These are phyloP conservation scores for Cercospora sesami DNA, from an alignment of 2,329 filamentous ascomycete genomes.

Conservation along the genomic window DNA sequence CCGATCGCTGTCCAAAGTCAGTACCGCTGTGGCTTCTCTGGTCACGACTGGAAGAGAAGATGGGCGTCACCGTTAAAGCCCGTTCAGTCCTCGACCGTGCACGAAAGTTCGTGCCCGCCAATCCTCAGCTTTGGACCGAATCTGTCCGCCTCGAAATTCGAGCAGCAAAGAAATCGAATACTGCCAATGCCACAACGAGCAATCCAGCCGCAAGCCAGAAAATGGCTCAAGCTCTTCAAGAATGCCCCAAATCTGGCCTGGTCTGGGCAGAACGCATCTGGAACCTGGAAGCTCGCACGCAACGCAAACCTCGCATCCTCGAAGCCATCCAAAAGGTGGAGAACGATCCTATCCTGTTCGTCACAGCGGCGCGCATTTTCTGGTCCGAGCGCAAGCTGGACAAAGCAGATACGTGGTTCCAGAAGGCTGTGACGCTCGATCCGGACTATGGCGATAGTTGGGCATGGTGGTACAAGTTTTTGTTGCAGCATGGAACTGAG, in stretches of 20 bases:
- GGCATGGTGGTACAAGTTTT: conserved; percentile 97
- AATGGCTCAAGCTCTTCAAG: conserved; percentile 91
- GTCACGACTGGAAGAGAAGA: conserved; percentile 80
- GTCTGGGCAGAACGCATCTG: conserved; percentile 95
- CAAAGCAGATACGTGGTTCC: conserved; percentile 95
- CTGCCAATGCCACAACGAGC: background rate
- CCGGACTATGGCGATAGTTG: conserved; percentile 87
- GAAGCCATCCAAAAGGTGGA: conserved; percentile 98
- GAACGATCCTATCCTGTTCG: conserved; percentile 83
- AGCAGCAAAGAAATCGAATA: conserved; percentile 66
- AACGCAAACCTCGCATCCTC: conserved; percentile 84
- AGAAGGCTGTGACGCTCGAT: conserved; percentile 87
- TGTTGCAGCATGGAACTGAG: conserved; percentile 87
- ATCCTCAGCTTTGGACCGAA: conserved; percentile 82
- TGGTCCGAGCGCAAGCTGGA: conserved; percentile 91
- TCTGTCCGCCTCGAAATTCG: conserved; percentile 90
- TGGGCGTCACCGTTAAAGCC: conserved; percentile 83
- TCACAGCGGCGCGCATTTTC: conserved; percentile 91
- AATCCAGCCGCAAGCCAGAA: conserved; percentile 76
- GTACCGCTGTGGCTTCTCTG: conserved; percentile 89
- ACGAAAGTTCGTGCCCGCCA: conserved; percentile 82
- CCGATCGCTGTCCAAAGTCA: conserved; percentile 79
- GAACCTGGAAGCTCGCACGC: conserved; percentile 86
- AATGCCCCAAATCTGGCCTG: conserved; percentile 81
- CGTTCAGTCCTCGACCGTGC: conserved; percentile 91